A percentile compares a stretch with the other conserved stretches of the same genome.
Evolutionary conservation across 2,329 filamentous ascomycete genomes (phyloP).

Genomic region (Teratosphaeria gauchensis): DNA sequence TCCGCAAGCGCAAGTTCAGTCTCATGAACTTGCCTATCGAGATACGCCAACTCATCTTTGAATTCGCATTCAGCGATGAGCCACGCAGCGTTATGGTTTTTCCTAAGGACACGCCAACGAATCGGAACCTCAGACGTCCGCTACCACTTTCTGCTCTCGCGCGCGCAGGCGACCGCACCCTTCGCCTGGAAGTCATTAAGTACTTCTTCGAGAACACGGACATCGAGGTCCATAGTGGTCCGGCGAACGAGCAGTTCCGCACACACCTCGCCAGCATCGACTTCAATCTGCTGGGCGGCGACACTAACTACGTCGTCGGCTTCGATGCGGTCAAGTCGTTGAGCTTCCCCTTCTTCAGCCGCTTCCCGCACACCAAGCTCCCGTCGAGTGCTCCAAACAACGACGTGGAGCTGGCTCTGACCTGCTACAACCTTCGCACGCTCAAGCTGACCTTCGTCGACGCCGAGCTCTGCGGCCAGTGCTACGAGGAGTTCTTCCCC

Average conservation of each 20-base stretch:
- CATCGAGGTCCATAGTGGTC: constrained; percentile 3
- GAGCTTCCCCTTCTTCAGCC: constrained; percentile 9
- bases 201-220: constrained; percentile 3
- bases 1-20: not conserved
- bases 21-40: not conserved
- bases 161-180: not conserved
- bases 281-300: not conserved
- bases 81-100: not conserved
- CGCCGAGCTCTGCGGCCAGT: not conserved
- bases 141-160: constrained; percentile 1
- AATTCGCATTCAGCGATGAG: not conserved
- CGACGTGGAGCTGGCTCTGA: constrained; percentile 9
- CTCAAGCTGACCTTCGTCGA: not conserved
- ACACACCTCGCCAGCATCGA: constrained; percentile 1
- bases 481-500: not conserved
- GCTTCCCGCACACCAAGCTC: constrained; percentile 2
- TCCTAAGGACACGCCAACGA: no score
- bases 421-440: constrained; percentile 6
- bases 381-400: constrained; percentile 4
- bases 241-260: no score
- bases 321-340: constrained; percentile 10
- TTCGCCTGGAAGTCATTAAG: constrained; percentile 3
- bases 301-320: constrained; percentile 3
- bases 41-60: not conserved
- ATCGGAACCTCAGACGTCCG: not conserved